Percentiles rank a stretch among this genome's conserved stretches.
These are phyloP conservation scores for Lizonia empirigonia DNA, from an alignment of 2,329 filamentous ascomycete species.

Conservation along the genomic window DNA sequence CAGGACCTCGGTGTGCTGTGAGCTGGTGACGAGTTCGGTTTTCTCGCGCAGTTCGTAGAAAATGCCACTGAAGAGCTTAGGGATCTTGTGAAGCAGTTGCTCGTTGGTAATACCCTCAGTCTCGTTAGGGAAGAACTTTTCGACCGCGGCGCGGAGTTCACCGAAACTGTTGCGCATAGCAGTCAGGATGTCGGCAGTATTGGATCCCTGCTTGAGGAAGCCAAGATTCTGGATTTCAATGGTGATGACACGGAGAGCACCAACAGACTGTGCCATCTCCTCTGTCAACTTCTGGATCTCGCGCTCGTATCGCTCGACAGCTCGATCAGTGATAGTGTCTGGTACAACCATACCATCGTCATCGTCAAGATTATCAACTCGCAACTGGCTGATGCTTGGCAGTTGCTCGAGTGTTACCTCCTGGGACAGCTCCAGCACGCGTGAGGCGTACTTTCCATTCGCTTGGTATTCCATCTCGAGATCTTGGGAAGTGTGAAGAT, in stretches of 20 bases:
- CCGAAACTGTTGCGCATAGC: conserved; percentile 52
- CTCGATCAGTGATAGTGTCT: conserved; percentile 44
- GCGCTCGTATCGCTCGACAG: conserved; percentile 45
- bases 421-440: conserved; percentile 35
- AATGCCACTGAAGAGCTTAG: conserved; percentile 47
- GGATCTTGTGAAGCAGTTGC: conserved; percentile 48
- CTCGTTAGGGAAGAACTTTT: conserved; percentile 49
- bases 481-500: conserved; percentile 40
- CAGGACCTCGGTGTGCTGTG: conserved; percentile 46
- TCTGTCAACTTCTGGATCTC: conserved; percentile 48
- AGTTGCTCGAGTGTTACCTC: conserved; percentile 40
- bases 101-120: conserved; percentile 47
- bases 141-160: conserved; percentile 47
- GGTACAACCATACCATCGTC: conserved; percentile 26
- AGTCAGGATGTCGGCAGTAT: conserved; percentile 43
- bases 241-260: conserved; percentile 50
- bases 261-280: conserved; percentile 48
- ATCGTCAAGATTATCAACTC: conserved; percentile 34
- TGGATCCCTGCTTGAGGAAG: conserved; percentile 44
- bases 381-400: conserved; percentile 31
- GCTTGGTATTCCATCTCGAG: conserved; percentile 34
- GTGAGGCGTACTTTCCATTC: conserved; percentile 37
- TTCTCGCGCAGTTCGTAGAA: conserved; percentile 42
- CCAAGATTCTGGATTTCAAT: conserved; percentile 54
- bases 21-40: conserved; percentile 32